Evolutionary conservation across 345 rosid species (phyloP), one percentile per base, ranked within the genome.

Genomic region (Syzygium jambos): DNA sequence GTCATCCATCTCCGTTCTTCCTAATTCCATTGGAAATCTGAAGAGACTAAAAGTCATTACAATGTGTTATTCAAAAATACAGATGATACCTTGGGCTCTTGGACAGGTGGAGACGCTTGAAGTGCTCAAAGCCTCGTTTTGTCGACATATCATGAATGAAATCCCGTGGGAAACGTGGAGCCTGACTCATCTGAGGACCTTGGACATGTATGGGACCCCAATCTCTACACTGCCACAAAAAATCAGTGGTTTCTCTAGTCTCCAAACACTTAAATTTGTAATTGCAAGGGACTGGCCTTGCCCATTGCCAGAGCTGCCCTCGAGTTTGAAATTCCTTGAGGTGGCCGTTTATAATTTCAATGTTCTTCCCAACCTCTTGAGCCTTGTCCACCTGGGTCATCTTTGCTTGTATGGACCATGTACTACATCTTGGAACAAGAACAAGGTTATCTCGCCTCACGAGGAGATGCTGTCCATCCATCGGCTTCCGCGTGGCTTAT

Each of bases 381-480:
- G 43, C 43, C 43, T 4, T 4, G 5, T 41, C 43, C 43, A 41
- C 43, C 4, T 41, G 43, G 43, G 4, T 41, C 43, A 41, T 41
- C 43, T 41, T 6, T 5, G 4, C 43, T 41, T 41, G 43, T 41
- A 6, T 41, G 43, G 43, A 41, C 43, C 43, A 41, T 41, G 4
- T 5, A 41, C 43, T 41, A 6, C 43, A 41, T 6, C 43, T 41
- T 41, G 43, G 5, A 41, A 6, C 6, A 6, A 41, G 43, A 41
- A 41, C 43, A 6, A 41, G 43, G 43, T 41, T 2, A 0, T n/a
- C n/a, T n/a, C n/a, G n/a, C n/a, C n/a, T n/a, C n/a, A n/a, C n/a
- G n/a, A n/a, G n/a, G n/a, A n/a, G n/a, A n/a, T 7, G 0, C 0
- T 6, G 0, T 54, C 57, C 57, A 54, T 54, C 2, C 19, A 54